Base-by-base conservation (phyloP, 805 yeast genomes). In the Wickerhamiella sergipiensis region DNA sequence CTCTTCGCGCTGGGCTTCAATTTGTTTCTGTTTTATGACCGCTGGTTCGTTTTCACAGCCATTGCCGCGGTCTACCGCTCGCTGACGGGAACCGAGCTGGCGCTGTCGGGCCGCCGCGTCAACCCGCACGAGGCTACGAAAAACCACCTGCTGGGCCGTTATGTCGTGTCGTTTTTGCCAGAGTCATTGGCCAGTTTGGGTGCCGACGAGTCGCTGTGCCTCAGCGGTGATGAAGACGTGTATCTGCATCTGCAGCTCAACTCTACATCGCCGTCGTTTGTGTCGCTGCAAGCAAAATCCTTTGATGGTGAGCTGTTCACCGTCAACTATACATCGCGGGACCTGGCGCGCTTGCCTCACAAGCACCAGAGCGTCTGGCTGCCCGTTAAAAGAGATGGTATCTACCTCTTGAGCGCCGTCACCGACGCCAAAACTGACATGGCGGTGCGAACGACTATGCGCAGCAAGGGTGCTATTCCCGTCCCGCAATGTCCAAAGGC, bases 141-240 rank as follows among this genome's bases (percentile, higher is more conserved):
- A 8, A 48, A 55, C 2, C 94, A 88, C 64, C 83, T 89, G 64
- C 83, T 78, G 60, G 98, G 98, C 44, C 80, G 79, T 43, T 85
- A 85, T 61, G 84, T 89, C 0, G 82, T 92, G 54, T 84, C 89
- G 61, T 84, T 85, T 54, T 70, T 92, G 36, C 97, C 98, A 0
- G 97, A 90, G 66, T 83, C 94, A 44, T 82, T 94, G 0, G 95
- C 94, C 4, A 71, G 74, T 59, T 68, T 92, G 58, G 87, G 89
- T 56, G 52, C 55, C 15, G 77, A 73, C 47, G 79, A 76, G 26
- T 71, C 77, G 4, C 76, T 75, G 53, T 92, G 98, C 67, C 57
- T 71, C 10, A 58, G 49, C 10, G 57, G 49, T 63, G 68, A 48
- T 52, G 40, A 48, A 9, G 60, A 63, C 47, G 61, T 75, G 26